Conservation (phyloP, 2,329 filamentous ascomycete species). For the Ascosphaera aggregata region DNA sequence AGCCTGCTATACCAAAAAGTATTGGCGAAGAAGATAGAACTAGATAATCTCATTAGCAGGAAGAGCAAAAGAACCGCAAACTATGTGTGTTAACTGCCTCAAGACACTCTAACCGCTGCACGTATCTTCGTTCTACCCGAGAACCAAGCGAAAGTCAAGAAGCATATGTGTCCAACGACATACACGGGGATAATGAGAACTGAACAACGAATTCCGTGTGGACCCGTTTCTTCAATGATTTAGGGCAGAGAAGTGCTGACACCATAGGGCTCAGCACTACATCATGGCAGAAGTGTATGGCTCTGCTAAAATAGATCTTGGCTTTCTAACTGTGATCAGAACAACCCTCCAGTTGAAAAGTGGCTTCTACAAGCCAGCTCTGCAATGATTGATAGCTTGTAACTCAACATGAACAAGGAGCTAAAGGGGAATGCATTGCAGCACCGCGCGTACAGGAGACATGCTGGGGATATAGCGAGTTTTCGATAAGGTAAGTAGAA, state of each 20-base stretch:
- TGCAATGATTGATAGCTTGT: no score
- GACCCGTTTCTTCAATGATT: slow-evolving; percentile 29
- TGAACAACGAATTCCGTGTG: slow-evolving; percentile 28
- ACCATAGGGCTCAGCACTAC: slow-evolving; percentile 31
- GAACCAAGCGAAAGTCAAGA: slow-evolving; percentile 22
- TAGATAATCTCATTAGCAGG: slow-evolving; percentile 2
- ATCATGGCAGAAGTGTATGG: slow-evolving; percentile 29
- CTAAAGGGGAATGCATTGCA: slow-evolving; percentile 30
- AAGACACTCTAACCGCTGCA: slow-evolving; percentile 8
- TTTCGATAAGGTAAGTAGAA: no score
- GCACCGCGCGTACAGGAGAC: no score
- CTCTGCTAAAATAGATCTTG: slow-evolving; percentile 27
- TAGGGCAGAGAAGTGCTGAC: slow-evolving; percentile 35
- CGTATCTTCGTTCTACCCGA: slow-evolving; percentile 21
- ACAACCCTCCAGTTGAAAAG: slow-evolving; percentile 29
- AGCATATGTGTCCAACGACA: slow-evolving; percentile 24
- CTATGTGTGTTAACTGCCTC: no score
- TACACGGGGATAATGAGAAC: slow-evolving; percentile 34
- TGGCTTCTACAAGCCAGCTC: slow-evolving; percentile 23
- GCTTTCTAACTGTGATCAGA: slow-evolving; percentile 24
- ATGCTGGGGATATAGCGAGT: no score
- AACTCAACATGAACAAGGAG: no score
- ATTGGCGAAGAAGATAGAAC: slow-evolving; percentile 16
- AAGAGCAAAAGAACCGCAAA: background rate
- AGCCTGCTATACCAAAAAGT: slow-evolving; percentile 26